These are phyloP conservation scores for Fusarium temperatum DNA, from an alignment of 2,329 filamentous ascomycete species.

Conservation along the genomic window DNA sequence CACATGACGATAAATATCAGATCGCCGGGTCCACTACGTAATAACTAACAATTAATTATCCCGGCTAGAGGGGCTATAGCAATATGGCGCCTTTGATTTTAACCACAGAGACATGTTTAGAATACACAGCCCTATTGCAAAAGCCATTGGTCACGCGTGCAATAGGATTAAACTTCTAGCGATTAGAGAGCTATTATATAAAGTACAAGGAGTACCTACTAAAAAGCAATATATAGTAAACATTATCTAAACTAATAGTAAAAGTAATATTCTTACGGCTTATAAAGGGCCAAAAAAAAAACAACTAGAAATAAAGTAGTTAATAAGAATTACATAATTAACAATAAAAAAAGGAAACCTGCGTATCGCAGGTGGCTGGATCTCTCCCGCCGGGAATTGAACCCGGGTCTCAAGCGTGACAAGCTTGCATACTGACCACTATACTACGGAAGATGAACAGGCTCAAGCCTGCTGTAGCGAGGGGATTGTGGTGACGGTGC, in stretches of 20 bases:
- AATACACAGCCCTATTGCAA: too few species aligned
- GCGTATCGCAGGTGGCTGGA: conserved; percentile 16
- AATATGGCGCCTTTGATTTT: too few species aligned
- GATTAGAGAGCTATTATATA: too few species aligned
- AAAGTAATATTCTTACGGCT: too few species aligned
- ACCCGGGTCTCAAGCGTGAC: background rate
- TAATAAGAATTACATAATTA: accelerated
- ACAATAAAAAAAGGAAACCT: background rate
- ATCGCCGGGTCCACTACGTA: too few species aligned
- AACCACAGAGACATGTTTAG: too few species aligned
- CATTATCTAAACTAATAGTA: accelerated
- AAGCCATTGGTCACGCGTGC: too few species aligned
- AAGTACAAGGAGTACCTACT: accelerated
- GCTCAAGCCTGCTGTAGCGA: conserved; percentile 11
- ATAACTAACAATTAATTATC: too few species aligned
- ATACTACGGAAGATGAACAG: conserved; percentile 21
- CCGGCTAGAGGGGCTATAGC: too few species aligned
- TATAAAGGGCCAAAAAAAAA: too few species aligned
- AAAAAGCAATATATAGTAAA: accelerated
- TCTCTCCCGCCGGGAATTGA: conserved; percentile 11
- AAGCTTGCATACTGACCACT: conserved; percentile 3
- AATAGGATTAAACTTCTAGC: too few species aligned
- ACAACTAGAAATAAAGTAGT: accelerated
- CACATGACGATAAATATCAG: too few species aligned
- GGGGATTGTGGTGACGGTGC: background rate